Evolutionary conservation across 805 yeast species (phyloP).

Genomic region (Saccharomyces kudriavzevii): DNA sequence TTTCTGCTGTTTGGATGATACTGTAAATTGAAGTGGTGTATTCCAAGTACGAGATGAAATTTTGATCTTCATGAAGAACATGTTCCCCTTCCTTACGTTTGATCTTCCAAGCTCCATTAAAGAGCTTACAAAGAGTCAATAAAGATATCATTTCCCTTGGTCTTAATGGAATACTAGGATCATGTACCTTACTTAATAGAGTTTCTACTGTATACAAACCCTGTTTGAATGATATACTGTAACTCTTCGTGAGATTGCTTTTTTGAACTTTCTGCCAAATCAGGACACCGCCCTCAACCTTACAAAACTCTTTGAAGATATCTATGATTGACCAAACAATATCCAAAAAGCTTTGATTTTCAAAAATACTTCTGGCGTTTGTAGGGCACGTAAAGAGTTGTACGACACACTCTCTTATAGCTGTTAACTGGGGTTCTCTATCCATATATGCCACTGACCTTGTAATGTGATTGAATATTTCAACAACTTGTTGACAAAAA

Average conservation of each 20-base stretch:
- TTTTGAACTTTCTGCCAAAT: conserved; percentile 30
- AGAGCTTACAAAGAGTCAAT: conserved; percentile 41
- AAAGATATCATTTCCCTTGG: conserved; percentile 36
- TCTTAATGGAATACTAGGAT: conserved; percentile 27
- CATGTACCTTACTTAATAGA: conserved; percentile 28
- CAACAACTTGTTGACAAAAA: conserved; percentile 47
- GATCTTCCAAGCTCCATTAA: conserved; percentile 51
- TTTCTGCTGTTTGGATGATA: conserved; percentile 35
- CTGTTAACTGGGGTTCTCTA: conserved; percentile 79
- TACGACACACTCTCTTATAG: conserved; percentile 64
- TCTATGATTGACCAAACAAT: conserved; percentile 41
- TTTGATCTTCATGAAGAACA: conserved; percentile 49
- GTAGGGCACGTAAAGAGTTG: conserved; percentile 89
- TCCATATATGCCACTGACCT: conserved; percentile 52
- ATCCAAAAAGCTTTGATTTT: conserved; percentile 33
- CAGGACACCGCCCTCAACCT: conserved; percentile 30
- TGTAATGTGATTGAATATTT: conserved; percentile 44
- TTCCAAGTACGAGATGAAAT: conserved; percentile 43
- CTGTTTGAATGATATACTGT: conserved; percentile 29
- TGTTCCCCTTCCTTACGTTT: conserved; percentile 60
- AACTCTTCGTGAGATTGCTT: conserved; percentile 30
- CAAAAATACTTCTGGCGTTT: conserved; percentile 47
- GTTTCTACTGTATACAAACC: conserved; percentile 31
- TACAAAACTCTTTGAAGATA: conserved; percentile 37
- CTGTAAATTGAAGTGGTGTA: conserved; percentile 39